A percentile compares a stretch with the other conserved stretches of the same genome.
These are phyloP conservation scores for Acanthamoeba rhysodes DNA, from an alignment of 208 protist species.

Conservation along the genomic window DNA sequence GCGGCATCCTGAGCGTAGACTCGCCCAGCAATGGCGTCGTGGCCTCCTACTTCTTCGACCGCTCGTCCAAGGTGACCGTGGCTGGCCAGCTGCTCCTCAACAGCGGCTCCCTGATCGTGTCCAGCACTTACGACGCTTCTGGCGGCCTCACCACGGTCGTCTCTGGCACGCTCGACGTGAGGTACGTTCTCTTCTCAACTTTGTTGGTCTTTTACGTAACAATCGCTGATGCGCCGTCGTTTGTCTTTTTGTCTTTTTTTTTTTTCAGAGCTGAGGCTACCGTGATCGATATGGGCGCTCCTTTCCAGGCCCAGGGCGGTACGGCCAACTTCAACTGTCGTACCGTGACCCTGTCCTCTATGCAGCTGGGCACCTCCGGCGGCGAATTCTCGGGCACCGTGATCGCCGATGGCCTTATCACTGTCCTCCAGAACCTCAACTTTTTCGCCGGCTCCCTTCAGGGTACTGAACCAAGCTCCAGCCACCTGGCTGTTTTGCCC, in stretches of 20 bases:
- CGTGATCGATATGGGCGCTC: constrained; percentile 50
- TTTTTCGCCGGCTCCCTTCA: constrained; percentile 26
- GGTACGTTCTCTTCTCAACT: background rate
- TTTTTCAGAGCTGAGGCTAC: constrained; percentile 38
- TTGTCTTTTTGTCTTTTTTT: too few species aligned
- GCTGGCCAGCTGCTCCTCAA: constrained; percentile 1
- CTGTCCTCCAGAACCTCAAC: background rate
- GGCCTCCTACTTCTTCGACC: constrained; percentile 18
- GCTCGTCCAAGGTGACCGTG: background rate
- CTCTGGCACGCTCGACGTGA: constrained; percentile 13
- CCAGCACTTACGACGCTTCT: constrained; percentile 38
- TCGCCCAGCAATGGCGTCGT: background rate
- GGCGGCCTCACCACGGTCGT: background rate
- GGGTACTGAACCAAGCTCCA: background rate
- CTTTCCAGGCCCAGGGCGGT: constrained; percentile 48
- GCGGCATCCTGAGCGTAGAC: background rate
- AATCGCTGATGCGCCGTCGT: background rate
- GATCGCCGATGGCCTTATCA: constrained; percentile 38
- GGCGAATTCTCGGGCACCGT: background rate
- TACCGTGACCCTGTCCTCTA: constrained; percentile 28
- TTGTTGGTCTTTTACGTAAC: background rate
- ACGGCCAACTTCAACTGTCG: constrained; percentile 71
- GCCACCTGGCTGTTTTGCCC: background rate
- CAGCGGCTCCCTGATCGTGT: constrained; percentile 18
- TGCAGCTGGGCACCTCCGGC: constrained; percentile 7